These are phyloP conservation scores for Sugiyamaella sp. DNA, from an alignment of 1,139 yeast genomes.

Conservation along the genomic window DNA sequence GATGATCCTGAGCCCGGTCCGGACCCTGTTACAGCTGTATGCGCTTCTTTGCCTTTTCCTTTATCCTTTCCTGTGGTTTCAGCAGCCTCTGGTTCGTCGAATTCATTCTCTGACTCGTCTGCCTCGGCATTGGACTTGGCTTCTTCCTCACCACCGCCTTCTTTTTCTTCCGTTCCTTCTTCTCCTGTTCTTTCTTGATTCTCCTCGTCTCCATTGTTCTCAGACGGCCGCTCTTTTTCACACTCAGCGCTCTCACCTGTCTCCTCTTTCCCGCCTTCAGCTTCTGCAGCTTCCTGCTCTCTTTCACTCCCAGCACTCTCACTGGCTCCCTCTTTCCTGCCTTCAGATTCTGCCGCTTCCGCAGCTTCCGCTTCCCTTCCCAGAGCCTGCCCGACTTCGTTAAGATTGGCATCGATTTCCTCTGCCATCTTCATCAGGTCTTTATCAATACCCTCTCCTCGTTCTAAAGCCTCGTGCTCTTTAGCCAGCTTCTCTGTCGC, in stretches of 20 bases:
- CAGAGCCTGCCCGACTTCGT: conserved; percentile 12
- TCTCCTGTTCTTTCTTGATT: no score
- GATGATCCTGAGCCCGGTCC: neutral
- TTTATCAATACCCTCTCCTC: conserved; percentile 13
- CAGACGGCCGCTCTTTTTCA: no score
- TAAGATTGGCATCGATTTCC: conserved; percentile 12
- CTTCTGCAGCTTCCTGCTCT: neutral
- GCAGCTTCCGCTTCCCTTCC: neutral
- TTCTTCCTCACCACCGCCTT: conserved; percentile 5
- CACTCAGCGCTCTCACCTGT: no score
- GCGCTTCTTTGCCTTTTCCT: neutral
- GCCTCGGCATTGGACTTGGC: neutral
- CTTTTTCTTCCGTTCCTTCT: no score
- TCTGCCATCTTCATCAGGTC: conserved; percentile 10
- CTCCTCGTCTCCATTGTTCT: no score
- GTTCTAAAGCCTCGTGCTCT: conserved; percentile 17
- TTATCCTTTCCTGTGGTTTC: neutral
- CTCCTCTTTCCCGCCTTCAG: no score
- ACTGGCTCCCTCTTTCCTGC: neutral
- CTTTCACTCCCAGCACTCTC: conserved; percentile 4
- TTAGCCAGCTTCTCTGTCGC: conserved; percentile 24
- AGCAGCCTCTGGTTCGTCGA: neutral
- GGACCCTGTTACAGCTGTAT: neutral
- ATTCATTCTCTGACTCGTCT: neutral
- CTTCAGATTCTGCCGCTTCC: conserved; percentile 5